These are phyloP conservation scores for Hsuehochloa calcarea DNA, from an alignment of 176 grass and related monocot genomes.

Conservation along the genomic window DNA sequence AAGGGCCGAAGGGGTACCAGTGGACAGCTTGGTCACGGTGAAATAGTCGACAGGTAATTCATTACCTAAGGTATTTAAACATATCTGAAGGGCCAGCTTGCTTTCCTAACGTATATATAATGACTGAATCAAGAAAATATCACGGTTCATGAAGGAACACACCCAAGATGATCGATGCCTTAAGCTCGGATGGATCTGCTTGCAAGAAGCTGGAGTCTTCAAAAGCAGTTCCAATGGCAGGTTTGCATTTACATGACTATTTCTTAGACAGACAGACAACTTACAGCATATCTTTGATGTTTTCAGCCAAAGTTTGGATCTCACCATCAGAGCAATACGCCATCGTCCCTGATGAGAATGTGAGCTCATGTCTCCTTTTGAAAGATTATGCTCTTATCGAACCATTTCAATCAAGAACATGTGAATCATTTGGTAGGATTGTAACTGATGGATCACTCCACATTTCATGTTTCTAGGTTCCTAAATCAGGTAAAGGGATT, in stretches of 20 bases:
- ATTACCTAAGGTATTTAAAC: too few relatives aligned
- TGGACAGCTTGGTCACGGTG: constrained; percentile 80
- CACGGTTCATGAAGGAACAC: constrained; percentile 36
- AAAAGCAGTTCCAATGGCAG: constrained; percentile 45
- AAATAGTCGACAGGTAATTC: constrained; percentile 73
- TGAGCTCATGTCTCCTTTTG: constrained; percentile 30
- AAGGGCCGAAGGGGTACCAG: constrained; percentile 66
- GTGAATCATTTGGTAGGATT: background rate
- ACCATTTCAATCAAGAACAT: background rate
- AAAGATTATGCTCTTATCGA: background rate
- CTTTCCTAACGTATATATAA: background rate
- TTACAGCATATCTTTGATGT: background rate
- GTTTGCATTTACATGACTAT: constrained; percentile 25
- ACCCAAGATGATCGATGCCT: constrained; percentile 68
- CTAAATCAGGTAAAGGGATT: background rate
- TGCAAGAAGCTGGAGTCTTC: constrained; percentile 69
- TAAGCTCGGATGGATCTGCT: constrained; percentile 60
- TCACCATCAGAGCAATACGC: constrained; percentile 68
- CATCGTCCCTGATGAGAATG: constrained; percentile 72
- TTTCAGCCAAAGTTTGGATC: constrained; percentile 67
- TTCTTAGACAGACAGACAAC: background rate
- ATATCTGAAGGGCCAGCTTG: background rate
- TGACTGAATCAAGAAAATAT: background rate
- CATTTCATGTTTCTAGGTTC: constrained; percentile 39
- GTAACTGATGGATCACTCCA: background rate